Percentiles rank a stretch among this genome's conserved stretches.
These are phyloP conservation scores for Cladorrhinum sp. DNA, from an alignment of 2,329 filamentous ascomycete genomes.

Conservation along the genomic window DNA sequence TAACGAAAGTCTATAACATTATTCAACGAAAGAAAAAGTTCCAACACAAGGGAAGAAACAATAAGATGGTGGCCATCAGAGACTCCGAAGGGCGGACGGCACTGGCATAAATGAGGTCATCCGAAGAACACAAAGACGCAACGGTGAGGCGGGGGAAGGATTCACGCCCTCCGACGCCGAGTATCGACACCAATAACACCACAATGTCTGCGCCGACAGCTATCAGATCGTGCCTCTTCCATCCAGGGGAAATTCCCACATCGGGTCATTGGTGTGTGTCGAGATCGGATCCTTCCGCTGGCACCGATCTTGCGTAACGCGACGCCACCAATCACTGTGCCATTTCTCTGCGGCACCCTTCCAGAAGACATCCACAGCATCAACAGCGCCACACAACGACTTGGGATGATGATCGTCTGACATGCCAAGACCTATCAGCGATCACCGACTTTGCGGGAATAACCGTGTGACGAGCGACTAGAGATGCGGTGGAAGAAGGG, in stretches of 20 bases:
- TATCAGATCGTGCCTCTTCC: neutral
- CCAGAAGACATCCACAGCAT: neutral
- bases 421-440: neutral
- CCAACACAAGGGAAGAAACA: neutral
- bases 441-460: neutral
- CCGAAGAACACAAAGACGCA: neutral
- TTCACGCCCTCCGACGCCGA: neutral
- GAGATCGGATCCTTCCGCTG: neutral
- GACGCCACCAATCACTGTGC: neutral
- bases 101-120: neutral
- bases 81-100: neutral
- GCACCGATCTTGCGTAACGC: neutral
- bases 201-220: neutral
- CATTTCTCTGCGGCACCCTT: neutral
- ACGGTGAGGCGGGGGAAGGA: neutral
- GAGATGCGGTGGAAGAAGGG: neutral
- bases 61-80: neutral
- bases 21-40: neutral
- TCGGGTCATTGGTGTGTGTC: neutral
- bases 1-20: slow-evolving; percentile 1
- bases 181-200: neutral
- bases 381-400: neutral
- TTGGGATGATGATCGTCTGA: neutral
- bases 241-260: neutral
- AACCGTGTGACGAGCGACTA: neutral